phyloP scores from a whole-genome alignment of 257 asterid species.

The Solanum paucissectum region DNA sequence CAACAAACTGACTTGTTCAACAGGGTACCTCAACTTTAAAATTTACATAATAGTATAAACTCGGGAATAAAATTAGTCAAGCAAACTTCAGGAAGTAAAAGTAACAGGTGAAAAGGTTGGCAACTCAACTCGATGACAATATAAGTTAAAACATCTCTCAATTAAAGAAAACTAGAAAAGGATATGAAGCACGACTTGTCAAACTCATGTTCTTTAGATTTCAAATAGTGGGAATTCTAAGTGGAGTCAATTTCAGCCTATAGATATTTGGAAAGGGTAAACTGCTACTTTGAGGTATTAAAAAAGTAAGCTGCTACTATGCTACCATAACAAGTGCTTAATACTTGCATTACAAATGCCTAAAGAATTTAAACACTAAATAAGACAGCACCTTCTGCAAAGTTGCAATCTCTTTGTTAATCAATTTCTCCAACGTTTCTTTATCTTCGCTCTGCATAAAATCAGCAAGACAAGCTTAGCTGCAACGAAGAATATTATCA shows the following conservation, averaged over 20 bases:
- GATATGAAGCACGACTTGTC: not conserved
- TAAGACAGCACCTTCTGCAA: constrained; percentile 29
- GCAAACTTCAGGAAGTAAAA: not conserved
- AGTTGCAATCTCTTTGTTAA: constrained; percentile 18
- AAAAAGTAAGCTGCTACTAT: not conserved
- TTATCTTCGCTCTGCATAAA: constrained; percentile 61
- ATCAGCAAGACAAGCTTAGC: not conserved
- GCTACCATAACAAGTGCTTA: not conserved
- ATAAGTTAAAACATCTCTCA: not conserved
- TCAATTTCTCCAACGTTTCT: constrained; percentile 42
- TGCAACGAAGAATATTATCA: not conserved
- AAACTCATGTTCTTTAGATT: not conserved
- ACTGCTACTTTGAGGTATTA: not conserved
- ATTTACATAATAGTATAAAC: not conserved
- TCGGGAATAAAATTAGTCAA: not conserved
- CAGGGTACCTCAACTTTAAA: not conserved
- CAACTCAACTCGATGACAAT: not conserved
- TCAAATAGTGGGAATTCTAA: not conserved
- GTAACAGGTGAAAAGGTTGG: not conserved
- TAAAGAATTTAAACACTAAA: not conserved
- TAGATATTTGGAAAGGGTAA: not conserved
- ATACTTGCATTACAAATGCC: not conserved
- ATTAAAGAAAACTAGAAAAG: not conserved
- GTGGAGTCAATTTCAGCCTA: not conserved
- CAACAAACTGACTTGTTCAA: not conserved